phyloP scores from a whole-genome alignment of 305 asterid genomes.

The Rubia tinctorum region DNA sequence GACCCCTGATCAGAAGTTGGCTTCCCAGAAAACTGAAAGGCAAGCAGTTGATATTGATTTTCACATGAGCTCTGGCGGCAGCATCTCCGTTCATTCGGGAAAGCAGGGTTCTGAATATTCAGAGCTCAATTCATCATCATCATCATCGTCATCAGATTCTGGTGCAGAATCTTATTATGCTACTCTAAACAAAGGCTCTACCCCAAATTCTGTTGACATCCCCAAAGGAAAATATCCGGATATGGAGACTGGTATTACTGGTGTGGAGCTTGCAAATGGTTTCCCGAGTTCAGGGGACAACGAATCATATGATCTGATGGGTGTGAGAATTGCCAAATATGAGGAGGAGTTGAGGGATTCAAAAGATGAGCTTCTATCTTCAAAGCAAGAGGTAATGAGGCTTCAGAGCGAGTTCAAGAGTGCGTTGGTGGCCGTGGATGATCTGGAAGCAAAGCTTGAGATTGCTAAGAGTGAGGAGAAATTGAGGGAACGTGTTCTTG shows the following conservation, averaged over 20 bases:
- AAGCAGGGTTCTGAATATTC: slow-evolving; percentile 52
- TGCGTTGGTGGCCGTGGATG: slow-evolving; percentile 27
- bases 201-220: slow-evolving; percentile 23
- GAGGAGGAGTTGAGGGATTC: slow-evolving; percentile 36
- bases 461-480: slow-evolving; percentile 40
- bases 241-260: slow-evolving; percentile 10
- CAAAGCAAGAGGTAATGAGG: slow-evolving; percentile 53
- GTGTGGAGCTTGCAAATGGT: slow-evolving; percentile 13
- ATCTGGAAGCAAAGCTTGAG: slow-evolving; percentile 41
- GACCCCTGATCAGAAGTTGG: slow-evolving; percentile 47
- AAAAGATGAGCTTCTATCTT: slow-evolving; percentile 33
- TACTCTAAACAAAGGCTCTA: slow-evolving; percentile 28
- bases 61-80: slow-evolving; percentile 52
- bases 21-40: slow-evolving; percentile 26
- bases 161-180: slow-evolving; percentile 56
- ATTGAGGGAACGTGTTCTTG: slow-evolving; percentile 38
- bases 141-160: slow-evolving; percentile 41
- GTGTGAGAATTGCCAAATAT: slow-evolving; percentile 30
- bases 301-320: slow-evolving; percentile 22
- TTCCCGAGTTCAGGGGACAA: slow-evolving; percentile 13
- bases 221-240: slow-evolving; percentile 21
- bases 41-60: slow-evolving; percentile 34
- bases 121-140: slow-evolving; percentile 23
- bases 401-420: slow-evolving; percentile 39
- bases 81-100: slow-evolving; percentile 45